Conservation (phyloP, 495 filamentous ascomycete species). For the Wilcoxina mikolae region DNA sequence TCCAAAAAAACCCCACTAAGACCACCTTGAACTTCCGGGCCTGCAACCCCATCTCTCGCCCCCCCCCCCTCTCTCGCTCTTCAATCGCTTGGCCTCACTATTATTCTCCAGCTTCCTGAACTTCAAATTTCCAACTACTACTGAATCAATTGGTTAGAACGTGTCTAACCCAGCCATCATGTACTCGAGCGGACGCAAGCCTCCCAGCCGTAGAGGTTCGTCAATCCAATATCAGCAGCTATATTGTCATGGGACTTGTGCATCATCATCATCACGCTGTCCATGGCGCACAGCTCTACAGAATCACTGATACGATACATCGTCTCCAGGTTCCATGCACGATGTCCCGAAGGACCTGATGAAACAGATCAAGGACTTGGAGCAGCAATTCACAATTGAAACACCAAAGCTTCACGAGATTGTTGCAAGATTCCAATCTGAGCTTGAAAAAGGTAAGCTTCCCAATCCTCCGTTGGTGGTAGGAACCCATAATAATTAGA, state of each 20-base stretch:
- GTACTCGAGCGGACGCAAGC: conserved; percentile 22
- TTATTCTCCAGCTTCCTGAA: too few species aligned
- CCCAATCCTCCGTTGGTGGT: conserved; percentile 3
- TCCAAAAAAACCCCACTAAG: too few species aligned
- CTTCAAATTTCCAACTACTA: too few species aligned
- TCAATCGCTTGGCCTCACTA: too few species aligned
- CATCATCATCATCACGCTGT: background rate
- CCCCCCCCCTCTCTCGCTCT: too few species aligned
- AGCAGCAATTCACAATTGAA: conserved; percentile 72
- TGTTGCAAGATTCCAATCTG: conserved; percentile 71
- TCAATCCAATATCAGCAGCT: background rate
- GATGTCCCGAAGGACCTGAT: conserved; percentile 74
- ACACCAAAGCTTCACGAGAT: conserved; percentile 71
- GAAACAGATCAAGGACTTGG: conserved; percentile 68
- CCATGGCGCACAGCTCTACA: background rate
- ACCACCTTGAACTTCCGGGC: too few species aligned
- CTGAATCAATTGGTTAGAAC: too few species aligned
- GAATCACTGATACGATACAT: background rate
- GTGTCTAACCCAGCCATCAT: conserved; percentile 12
- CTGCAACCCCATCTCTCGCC: too few species aligned
- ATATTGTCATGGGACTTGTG: background rate
- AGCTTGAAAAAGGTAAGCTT: conserved; percentile 67
- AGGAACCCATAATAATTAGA: background rate
- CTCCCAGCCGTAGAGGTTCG: conserved; percentile 28
- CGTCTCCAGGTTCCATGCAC: conserved; percentile 49